Conservation (phyloP, 352 stramenopile genomes). For the Pythium phragmitis region DNA sequence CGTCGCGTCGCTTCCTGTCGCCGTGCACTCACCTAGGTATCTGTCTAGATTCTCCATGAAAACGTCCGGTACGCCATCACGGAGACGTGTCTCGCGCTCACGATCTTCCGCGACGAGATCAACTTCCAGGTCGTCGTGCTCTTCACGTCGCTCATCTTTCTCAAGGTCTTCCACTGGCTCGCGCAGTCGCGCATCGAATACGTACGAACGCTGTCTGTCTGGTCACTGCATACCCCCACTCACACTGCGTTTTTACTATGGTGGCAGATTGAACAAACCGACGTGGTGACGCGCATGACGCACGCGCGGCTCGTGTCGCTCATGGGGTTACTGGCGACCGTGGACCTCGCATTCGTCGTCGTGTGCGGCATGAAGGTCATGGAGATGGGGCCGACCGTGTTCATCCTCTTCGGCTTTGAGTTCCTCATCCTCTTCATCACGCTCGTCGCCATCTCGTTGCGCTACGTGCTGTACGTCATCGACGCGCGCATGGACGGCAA, state of each 20-base stretch:
- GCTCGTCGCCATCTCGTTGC: constrained; percentile 86
- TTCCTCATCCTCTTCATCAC: constrained; percentile 94
- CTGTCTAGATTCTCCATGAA: constrained; percentile 88
- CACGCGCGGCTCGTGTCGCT: constrained; percentile 90
- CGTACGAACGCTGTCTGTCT: constrained; percentile 35
- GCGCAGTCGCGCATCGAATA: constrained; percentile 89
- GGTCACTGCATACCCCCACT: background rate
- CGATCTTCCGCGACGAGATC: constrained; percentile 98
- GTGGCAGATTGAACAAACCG: constrained; percentile 85
- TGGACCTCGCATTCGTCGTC: constrained; percentile 91
- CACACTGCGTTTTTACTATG: background rate
- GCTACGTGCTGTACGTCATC: constrained; percentile 93
- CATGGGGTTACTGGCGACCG: constrained; percentile 76
- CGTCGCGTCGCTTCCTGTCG: background rate
- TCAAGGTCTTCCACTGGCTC: constrained; percentile 94
- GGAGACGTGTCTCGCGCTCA: constrained; percentile 98
- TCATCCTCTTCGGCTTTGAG: constrained; percentile 98
- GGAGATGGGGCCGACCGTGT: constrained; percentile 88
- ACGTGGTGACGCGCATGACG: constrained; percentile 66
- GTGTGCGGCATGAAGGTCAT: constrained; percentile 79
- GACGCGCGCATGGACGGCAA: constrained; percentile 88
- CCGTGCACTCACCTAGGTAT: background rate
- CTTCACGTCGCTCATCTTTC: constrained; percentile 95
- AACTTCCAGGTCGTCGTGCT: constrained; percentile 93
- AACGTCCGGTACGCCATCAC: constrained; percentile 97